These are phyloP conservation scores for Guadua angustifolia DNA, from an alignment of 176 grass and related monocot genomes.

Conservation along the genomic window DNA sequence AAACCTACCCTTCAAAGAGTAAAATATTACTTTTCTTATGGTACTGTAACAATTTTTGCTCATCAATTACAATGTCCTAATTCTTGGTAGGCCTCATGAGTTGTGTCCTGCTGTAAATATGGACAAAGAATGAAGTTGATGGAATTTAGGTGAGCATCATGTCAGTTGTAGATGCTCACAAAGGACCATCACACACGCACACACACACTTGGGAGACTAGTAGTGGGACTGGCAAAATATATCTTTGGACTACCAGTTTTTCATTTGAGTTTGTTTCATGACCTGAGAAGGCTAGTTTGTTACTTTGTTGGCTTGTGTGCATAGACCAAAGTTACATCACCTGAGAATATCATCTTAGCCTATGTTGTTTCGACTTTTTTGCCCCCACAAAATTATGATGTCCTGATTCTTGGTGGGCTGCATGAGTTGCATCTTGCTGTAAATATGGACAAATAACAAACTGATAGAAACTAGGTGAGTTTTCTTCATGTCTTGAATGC, in stretches of 20 bases:
- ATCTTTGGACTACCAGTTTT: not conserved
- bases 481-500: slow-evolving; percentile 21
- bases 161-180: slow-evolving; percentile 36
- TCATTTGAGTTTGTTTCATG: not conserved
- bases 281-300: not conserved
- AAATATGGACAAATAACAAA: slow-evolving; percentile 31
- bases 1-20: not conserved
- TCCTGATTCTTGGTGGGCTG: slow-evolving; percentile 38
- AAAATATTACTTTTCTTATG: slow-evolving; percentile 17
- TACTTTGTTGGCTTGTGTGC: not conserved
- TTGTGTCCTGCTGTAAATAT: slow-evolving; percentile 52
- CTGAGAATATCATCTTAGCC: not conserved
- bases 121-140: slow-evolving; percentile 48
- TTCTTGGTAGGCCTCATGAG: slow-evolving; percentile 50
- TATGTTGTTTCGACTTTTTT: not conserved
- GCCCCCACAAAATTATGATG: not conserved
- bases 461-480: slow-evolving; percentile 15
- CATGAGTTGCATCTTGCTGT: slow-evolving; percentile 39
- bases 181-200: slow-evolving; percentile 43
- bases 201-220: not conserved
- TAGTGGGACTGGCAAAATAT: slow-evolving; percentile 19
- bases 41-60: not conserved
- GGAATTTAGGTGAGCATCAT: slow-evolving; percentile 50
- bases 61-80: slow-evolving; percentile 38
- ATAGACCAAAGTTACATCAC: not conserved